A percentile compares a stretch with the other conserved stretches of the same genome.
These are phyloP conservation scores for Clarireedia hainanense DNA, from an alignment of 2,329 filamentous ascomycete species.

Conservation along the genomic window DNA sequence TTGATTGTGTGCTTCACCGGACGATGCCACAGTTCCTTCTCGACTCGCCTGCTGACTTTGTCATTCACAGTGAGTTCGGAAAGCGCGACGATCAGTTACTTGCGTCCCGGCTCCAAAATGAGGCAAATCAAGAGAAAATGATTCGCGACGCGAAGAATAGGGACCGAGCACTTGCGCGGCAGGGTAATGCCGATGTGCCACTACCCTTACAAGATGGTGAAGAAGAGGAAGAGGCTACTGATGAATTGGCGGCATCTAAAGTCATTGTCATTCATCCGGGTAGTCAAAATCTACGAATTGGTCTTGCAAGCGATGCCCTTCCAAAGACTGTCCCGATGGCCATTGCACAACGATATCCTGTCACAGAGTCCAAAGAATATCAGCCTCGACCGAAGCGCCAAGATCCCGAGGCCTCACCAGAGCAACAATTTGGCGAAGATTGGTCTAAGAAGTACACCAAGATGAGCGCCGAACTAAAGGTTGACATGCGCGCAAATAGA, in stretches of 20 bases:
- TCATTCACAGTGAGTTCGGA: constrained; percentile 70
- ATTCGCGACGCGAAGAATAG: constrained; percentile 81
- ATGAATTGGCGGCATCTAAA: constrained; percentile 70
- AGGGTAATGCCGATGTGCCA: constrained; percentile 58
- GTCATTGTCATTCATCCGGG: constrained; percentile 93
- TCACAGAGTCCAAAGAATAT: constrained; percentile 77
- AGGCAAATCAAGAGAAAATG: constrained; percentile 76
- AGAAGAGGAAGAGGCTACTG: constrained; percentile 44
- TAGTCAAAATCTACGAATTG: constrained; percentile 90
- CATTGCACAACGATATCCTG: constrained; percentile 69
- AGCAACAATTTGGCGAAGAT: constrained; percentile 85
- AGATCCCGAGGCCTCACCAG: constrained; percentile 46
- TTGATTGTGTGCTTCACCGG: too few species aligned
- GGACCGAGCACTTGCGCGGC: constrained; percentile 75
- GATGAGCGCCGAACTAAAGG: constrained; percentile 80
- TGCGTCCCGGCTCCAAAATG: constrained; percentile 77
- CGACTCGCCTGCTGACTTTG: constrained; percentile 2
- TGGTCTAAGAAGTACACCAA: constrained; percentile 66
- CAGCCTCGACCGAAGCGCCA: constrained; percentile 69
- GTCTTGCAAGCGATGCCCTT: constrained; percentile 89
- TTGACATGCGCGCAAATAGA: constrained; percentile 88
- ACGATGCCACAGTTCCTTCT: too few species aligned
- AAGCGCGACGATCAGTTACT: constrained; percentile 97
- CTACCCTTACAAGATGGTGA: constrained; percentile 47
- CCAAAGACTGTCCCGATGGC: constrained; percentile 93